Base-by-base conservation (phyloP, 1,284 basidiomycete genomes). In the Rhodotorula sp. region DNA sequence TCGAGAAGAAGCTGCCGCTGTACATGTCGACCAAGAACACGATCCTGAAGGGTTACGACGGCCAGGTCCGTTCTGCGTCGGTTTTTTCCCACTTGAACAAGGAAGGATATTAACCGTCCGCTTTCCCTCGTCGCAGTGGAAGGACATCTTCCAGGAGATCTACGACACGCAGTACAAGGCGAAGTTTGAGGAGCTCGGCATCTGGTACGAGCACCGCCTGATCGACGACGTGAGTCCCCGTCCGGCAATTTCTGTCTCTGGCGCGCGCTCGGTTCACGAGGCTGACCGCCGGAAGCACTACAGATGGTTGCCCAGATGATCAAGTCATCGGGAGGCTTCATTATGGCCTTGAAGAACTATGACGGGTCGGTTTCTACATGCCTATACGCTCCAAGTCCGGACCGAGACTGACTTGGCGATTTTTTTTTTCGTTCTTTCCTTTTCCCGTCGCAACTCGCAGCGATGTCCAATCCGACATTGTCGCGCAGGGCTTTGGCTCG, bases 21-120 rank as follows among this genome's bases (percentile, higher is more conserved):
- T 96, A 93, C 86, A 88, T 96, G 89, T 93, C 91, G n/a, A 96
- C 93, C 55, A 96, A 96, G 84, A 95, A 96, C 84, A 96, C 94
- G 33, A 96, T 96, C 82, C 80, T 96, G 80, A 96, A 96, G 83
- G 91, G 89, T 79, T 96, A 96, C 80, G 95, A 99, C 79, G 95
- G 95, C 60, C 88, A 54, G 53, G 53, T 54, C 18, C n/a, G 53
- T 26, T 18, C n/a, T 4, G 26, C n/a, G 8, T n/a, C 51, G 17
- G 1, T 0, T 26, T 17, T 26, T 14, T 10, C 10, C 53, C 12
- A 29, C 24, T 7, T 4, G 53, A 2, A 17, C 10, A 3, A 18
- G 12, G 18, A 26, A 26, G 7, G 30, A 18, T 18, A 15, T n/a
- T 29, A 4, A 26, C 24, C 53, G 53, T 29, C 6, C 10, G 24